Conservation (phyloP, 2,329 filamentous ascomycete genomes). For the Hypocreales sp. region DNA sequence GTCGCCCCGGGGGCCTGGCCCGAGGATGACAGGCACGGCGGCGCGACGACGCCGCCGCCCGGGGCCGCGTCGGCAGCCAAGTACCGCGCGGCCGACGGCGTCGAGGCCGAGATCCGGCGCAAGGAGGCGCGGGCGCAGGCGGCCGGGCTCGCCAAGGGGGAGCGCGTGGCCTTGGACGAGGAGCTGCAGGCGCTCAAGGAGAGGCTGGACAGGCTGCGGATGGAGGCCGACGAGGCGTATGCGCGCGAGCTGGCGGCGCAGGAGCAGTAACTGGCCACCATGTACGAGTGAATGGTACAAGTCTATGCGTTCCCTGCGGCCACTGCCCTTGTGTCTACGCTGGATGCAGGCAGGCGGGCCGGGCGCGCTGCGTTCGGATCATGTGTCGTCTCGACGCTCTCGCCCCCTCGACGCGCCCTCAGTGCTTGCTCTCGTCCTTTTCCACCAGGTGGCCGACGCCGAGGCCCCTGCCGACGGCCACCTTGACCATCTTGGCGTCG, state of each 20-base stretch:
- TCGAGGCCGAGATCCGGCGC: constrained; percentile 17
- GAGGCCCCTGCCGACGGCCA: constrained; percentile 66
- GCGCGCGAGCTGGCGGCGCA: constrained; percentile 22
- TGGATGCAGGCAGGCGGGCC: no score
- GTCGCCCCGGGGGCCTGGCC: constrained; percentile 23
- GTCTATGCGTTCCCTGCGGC: no score
- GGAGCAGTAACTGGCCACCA: no score
- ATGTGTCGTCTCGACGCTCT: no score
- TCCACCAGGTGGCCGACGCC: constrained; percentile 70
- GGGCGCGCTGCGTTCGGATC: no score
- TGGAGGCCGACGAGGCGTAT: constrained; percentile 31
- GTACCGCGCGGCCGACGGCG: constrained; percentile 17
- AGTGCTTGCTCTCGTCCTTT: constrained; percentile 40
- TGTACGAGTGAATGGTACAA: no score
- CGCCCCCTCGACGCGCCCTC: no score
- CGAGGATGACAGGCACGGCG: constrained; percentile 9
- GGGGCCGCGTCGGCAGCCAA: constrained; percentile 15
- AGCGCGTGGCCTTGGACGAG: constrained; percentile 11
- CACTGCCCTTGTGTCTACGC: no score
- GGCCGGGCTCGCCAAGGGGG: no score
- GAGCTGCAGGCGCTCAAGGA: constrained; percentile 23
- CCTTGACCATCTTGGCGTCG: constrained; percentile 55
- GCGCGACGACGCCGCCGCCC: constrained; percentile 4
- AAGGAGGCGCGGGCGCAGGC: no score
- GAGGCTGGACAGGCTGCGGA: constrained; percentile 20